These are phyloP conservation scores for Trichoderma orchidacearum DNA, from an alignment of 495 filamentous ascomycete genomes.

Conservation along the genomic window DNA sequence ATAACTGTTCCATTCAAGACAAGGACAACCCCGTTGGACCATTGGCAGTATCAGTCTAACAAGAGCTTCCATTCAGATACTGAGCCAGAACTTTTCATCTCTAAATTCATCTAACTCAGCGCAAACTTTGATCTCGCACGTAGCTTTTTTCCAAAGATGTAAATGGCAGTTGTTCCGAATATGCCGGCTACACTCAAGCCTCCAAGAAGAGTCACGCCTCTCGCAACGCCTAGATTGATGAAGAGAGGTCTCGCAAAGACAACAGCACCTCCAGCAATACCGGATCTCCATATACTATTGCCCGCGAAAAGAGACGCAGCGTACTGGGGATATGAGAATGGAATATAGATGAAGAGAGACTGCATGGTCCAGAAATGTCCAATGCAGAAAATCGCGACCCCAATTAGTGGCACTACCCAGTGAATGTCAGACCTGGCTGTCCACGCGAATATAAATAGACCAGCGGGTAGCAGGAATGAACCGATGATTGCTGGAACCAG, in stretches of 20 bases:
- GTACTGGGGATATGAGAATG: not conserved
- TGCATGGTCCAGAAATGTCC: not conserved
- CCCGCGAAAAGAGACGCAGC: not conserved
- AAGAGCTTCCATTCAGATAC: too few relatives aligned
- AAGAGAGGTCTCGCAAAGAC: not conserved
- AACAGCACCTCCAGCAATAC: not conserved
- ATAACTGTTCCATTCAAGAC: too few relatives aligned
- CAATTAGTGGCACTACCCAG: conserved; percentile 48
- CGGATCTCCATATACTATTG: not conserved
- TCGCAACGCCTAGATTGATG: not conserved
- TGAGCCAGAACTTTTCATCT: too few relatives aligned
- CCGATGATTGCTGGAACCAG: not conserved
- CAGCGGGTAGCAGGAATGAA: not conserved
- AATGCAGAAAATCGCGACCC: conserved; percentile 29
- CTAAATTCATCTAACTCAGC: too few relatives aligned
- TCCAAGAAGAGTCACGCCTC: not conserved
- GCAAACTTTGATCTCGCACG: not conserved
- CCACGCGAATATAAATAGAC: conserved; percentile 9
- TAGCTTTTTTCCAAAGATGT: not conserved
- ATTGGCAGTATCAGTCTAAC: too few relatives aligned
- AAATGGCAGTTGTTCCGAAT: not conserved
- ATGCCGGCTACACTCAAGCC: not conserved
- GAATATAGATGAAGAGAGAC: not conserved
- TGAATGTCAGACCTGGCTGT: conserved; percentile 38
- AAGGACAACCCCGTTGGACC: too few relatives aligned